Conservation (phyloP, 345 rosid species). For the Citrus trifoliata region DNA sequence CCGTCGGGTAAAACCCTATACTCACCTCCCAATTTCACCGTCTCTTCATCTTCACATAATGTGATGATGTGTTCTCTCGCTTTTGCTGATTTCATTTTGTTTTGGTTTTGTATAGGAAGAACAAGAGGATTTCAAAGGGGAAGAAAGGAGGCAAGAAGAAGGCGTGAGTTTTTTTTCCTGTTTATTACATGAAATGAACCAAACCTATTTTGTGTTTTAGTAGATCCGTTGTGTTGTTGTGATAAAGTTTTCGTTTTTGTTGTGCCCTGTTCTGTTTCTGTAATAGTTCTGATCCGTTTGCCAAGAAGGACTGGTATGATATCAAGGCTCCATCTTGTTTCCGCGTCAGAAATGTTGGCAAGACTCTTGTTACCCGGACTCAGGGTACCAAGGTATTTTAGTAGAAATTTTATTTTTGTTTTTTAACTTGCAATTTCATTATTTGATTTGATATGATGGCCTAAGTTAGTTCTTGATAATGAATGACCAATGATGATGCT, state of each 20-base stretch:
- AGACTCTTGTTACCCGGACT: slow-evolving; percentile 86
- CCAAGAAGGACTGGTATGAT: slow-evolving; percentile 99
- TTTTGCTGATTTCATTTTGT: slow-evolving; percentile 1
- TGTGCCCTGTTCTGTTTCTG: neutral
- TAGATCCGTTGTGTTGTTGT: neutral
- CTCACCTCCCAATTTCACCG: too few species aligned
- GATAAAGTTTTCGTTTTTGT: neutral
- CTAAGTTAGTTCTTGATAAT: too few species aligned
- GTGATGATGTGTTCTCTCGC: neutral
- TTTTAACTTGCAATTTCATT: too few species aligned
- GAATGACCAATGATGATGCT: too few species aligned
- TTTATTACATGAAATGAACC: neutral
- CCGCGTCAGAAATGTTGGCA: slow-evolving; percentile 63
- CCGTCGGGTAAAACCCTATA: too few species aligned
- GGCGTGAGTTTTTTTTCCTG: slow-evolving; percentile 45
- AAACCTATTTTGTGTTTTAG: neutral
- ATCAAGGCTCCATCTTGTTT: slow-evolving; percentile 90
- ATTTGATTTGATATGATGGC: too few species aligned
- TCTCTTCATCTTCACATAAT: too few species aligned
- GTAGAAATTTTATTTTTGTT: too few species aligned
- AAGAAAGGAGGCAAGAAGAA: slow-evolving; percentile 98
- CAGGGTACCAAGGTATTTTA: slow-evolving; percentile 90
- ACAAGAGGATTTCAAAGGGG: slow-evolving; percentile 97
- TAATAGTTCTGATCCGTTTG: slow-evolving; percentile 74
- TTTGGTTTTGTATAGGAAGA: slow-evolving; percentile 40